These are phyloP conservation scores for Calophaca sinica DNA, from an alignment of 306 rosid genomes.

Conservation along the genomic window DNA sequence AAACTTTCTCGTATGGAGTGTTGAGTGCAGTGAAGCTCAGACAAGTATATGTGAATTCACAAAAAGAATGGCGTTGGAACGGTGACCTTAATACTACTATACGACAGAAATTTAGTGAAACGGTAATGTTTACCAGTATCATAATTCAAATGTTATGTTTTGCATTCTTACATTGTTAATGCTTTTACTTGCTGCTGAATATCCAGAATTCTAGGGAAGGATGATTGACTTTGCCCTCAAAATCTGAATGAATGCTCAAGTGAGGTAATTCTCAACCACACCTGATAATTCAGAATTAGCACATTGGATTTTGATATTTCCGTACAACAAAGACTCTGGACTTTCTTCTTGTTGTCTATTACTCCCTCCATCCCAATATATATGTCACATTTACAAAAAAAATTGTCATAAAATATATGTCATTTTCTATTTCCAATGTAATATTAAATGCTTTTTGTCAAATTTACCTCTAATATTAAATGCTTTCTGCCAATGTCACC, in stretches of 20 bases:
- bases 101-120: not conserved
- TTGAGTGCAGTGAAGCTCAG: not conserved
- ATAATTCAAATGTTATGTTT: not conserved
- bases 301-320: not conserved
- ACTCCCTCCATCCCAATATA: too few species aligned
- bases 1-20: not conserved
- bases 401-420: too few species aligned
- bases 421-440: too few species aligned
- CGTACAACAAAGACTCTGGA: too few species aligned
- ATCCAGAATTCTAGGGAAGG: conserved; percentile 2
- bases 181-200: not conserved
- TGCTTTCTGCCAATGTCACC: too few species aligned
- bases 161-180: not conserved
- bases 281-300: not conserved
- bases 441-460: too few species aligned
- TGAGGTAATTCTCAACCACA: not conserved
- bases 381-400: too few species aligned
- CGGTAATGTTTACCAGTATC: not conserved
- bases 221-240: not conserved
- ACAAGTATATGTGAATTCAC: not conserved
- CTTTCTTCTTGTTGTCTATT: too few species aligned
- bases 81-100: conserved; percentile 33
- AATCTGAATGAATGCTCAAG: not conserved
- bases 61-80: not conserved
- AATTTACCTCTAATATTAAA: too few species aligned